Percentiles rank a stretch among this genome's conserved stretches.
phyloP scores from a whole-genome alignment of 2,329 filamentous ascomycete species.

The Pestalotiopsis sp. region DNA sequence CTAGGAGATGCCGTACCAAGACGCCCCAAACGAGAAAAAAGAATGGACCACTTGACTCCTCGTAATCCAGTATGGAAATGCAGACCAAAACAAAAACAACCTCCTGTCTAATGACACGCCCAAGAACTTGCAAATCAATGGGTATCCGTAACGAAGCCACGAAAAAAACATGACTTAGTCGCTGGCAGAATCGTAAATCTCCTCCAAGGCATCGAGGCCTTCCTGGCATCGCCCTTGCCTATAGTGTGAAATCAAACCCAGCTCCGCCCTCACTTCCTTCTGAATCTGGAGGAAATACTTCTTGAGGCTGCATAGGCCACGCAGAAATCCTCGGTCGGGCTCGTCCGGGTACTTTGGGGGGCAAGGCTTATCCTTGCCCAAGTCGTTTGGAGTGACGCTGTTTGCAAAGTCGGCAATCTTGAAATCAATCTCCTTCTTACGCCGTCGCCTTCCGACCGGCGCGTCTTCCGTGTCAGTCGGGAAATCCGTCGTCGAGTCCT shows the following conservation, averaged over 20 bases:
- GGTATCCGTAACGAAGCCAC: neutral
- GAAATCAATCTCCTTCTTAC: slow-evolving; percentile 72
- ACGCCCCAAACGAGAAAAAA: neutral
- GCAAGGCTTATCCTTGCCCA: slow-evolving; percentile 62
- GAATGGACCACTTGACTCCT: neutral
- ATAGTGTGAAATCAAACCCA: slow-evolving; percentile 39
- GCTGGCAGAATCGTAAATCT: slow-evolving; percentile 8
- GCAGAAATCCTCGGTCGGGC: slow-evolving; percentile 85
- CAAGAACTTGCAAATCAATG: neutral
- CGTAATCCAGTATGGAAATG: slow-evolving; percentile 5
- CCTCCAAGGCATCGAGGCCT: neutral
- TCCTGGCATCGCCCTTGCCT: slow-evolving; percentile 4
- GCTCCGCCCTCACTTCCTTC: slow-evolving; percentile 64
- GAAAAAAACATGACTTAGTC: slow-evolving; percentile 5
- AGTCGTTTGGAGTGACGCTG: slow-evolving; percentile 86
- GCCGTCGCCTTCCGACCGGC: slow-evolving; percentile 38
- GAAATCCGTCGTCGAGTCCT: slow-evolving; percentile 59
- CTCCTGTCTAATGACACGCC: slow-evolving; percentile 2
- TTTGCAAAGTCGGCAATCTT: slow-evolving; percentile 99
- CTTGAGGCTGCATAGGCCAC: slow-evolving; percentile 75
- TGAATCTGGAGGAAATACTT: slow-evolving; percentile 88
- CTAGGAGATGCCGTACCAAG: slow-evolving; percentile 2
- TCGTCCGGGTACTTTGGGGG: slow-evolving; percentile 79
- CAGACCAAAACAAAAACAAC: neutral
- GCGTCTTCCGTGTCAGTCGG: slow-evolving; percentile 59